Evolutionary conservation across 2,329 filamentous ascomycete genomes (phyloP).

Genomic region (Fusarium longipes): DNA sequence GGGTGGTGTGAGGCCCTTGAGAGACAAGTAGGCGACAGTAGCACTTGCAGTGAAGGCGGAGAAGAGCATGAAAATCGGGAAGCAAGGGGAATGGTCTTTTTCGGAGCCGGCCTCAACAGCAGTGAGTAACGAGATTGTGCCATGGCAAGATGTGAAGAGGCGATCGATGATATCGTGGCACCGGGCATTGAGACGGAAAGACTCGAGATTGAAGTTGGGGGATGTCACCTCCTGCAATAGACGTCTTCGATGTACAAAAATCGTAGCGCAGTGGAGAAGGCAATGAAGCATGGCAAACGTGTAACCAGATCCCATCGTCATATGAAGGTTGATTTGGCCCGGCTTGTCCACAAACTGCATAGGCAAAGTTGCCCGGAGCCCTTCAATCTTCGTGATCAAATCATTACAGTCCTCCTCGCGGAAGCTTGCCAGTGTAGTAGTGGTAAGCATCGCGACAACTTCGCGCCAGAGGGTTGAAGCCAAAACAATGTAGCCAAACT

Average conservation of each 20-base stretch:
- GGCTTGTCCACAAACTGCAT: conserved; percentile 71
- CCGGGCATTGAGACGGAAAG: conserved; percentile 63
- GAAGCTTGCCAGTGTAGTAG: conserved; percentile 62
- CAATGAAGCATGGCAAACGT: conserved; percentile 73
- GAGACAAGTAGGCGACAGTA: conserved; percentile 70
- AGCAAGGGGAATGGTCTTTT: conserved; percentile 69
- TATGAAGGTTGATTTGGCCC: conserved; percentile 70
- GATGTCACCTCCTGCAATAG: conserved; percentile 68
- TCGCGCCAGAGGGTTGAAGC: conserved; percentile 71
- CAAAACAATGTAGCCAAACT: conserved; percentile 71
- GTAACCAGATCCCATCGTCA: conserved; percentile 72
- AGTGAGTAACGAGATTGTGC: conserved; percentile 65
- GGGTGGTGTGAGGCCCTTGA: conserved; percentile 68
- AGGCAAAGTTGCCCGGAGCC: conserved; percentile 64
- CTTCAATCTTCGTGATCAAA: conserved; percentile 66
- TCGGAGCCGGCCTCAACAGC: conserved; percentile 67
- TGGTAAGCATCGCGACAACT: conserved; percentile 70
- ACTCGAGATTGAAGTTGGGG: conserved; percentile 63
- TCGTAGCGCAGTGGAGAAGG: conserved; percentile 68
- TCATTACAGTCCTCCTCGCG: conserved; percentile 64
- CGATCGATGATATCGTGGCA: conserved; percentile 66
- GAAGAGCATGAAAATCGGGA: conserved; percentile 73
- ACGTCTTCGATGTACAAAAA: conserved; percentile 70
- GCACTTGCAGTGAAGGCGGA: conserved; percentile 70
- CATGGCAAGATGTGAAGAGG: conserved; percentile 69